These are phyloP conservation scores for Saccharum officinarum DNA, from an alignment of 176 grass and related monocot genomes.

Conservation along the genomic window DNA sequence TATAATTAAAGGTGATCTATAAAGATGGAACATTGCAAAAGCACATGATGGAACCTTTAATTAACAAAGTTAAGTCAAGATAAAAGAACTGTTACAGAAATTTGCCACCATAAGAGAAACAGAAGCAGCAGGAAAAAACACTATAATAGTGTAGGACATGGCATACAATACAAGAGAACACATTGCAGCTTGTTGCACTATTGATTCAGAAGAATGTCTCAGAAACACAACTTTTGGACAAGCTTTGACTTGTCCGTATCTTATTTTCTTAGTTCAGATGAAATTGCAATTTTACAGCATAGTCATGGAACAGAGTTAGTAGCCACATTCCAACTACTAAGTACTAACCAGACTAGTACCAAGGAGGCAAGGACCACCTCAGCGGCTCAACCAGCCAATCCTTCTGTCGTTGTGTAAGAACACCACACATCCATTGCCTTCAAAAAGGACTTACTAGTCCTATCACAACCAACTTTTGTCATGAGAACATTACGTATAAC, in stretches of 20 bases:
- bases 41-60: background rate
- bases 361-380: constrained; percentile 17
- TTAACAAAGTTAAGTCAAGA: background rate
- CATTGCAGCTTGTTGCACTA: background rate
- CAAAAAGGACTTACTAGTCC: background rate
- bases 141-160: background rate
- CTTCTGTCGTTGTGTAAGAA: constrained; percentile 10
- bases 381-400: background rate
- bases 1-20: background rate
- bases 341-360: constrained; percentile 19
- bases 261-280: constrained; percentile 5
- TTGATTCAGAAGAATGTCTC: background rate
- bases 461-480: background rate
- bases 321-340: constrained; percentile 41
- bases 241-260: background rate
- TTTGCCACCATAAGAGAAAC: background rate
- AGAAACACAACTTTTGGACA: constrained; percentile 8
- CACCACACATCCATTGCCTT: background rate
- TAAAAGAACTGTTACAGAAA: background rate
- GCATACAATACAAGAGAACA: background rate
- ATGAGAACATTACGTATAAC: background rate
- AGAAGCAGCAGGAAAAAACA: background rate
- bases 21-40: constrained; percentile 19
- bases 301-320: constrained; percentile 19
- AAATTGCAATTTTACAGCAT: constrained; percentile 10